Conservation (phyloP, 345 rosid genomes). For the Erysimum cheiranthoides region DNA sequence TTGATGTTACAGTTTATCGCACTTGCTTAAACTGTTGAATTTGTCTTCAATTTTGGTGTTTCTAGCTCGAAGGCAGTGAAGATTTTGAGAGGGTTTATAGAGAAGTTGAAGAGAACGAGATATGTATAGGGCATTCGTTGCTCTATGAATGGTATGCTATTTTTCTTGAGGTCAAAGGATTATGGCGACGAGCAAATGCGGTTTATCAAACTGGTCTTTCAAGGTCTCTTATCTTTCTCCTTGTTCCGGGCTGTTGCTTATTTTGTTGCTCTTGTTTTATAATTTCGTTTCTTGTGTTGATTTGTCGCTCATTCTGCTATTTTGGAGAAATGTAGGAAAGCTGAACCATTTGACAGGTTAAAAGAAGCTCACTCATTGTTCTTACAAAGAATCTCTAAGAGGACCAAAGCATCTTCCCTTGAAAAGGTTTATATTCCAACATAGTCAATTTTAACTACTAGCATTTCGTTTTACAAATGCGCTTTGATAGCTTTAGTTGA, state of each 20-base stretch:
- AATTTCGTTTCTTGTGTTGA: background rate
- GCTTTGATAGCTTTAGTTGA: slow-evolving; percentile 17
- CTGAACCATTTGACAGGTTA: slow-evolving; percentile 72
- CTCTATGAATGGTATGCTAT: slow-evolving; percentile 83
- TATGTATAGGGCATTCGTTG: slow-evolving; percentile 55
- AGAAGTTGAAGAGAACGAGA: slow-evolving; percentile 64
- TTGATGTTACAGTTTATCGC: background rate
- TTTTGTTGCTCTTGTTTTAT: background rate
- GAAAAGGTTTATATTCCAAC: slow-evolving; percentile 52
- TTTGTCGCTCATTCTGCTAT: slow-evolving; percentile 17
- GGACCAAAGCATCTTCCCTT: slow-evolving; percentile 52
- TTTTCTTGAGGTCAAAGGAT: slow-evolving; percentile 80
- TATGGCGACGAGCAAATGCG: slow-evolving; percentile 63
- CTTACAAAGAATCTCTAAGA: slow-evolving; percentile 67
- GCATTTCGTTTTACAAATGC: background rate
- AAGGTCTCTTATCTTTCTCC: slow-evolving; percentile 53
- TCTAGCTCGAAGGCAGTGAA: slow-evolving; percentile 67
- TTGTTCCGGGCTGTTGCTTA: background rate
- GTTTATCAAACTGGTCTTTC: slow-evolving; percentile 77
- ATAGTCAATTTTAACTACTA: background rate
- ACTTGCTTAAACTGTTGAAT: background rate
- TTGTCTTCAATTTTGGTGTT: slow-evolving; percentile 6
- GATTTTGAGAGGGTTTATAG: slow-evolving; percentile 61
- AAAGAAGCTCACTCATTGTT: slow-evolving; percentile 63
- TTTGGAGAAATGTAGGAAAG: slow-evolving; percentile 58